Percentiles rank a stretch among this genome's conserved stretches.
These are phyloP conservation scores for Pistacia integerrima DNA, from an alignment of 345 rosid genomes.

Conservation along the genomic window DNA sequence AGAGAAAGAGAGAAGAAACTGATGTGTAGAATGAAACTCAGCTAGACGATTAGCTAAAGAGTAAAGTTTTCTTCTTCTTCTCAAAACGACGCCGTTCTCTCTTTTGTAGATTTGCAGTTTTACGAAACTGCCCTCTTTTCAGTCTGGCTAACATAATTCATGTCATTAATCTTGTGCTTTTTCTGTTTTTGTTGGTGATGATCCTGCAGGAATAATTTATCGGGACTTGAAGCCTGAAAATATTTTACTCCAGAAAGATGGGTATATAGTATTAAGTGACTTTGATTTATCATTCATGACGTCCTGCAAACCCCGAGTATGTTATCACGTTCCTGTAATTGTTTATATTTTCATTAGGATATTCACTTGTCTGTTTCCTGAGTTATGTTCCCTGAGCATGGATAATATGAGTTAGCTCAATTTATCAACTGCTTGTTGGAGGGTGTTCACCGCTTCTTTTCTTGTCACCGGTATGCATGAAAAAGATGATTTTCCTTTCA, in stretches of 20 bases:
- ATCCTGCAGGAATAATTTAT: conserved; percentile 69
- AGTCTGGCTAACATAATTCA: no score
- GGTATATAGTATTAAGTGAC: conserved; percentile 82
- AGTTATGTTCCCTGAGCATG: background rate
- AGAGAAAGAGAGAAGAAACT: no score
- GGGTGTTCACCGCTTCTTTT: background rate
- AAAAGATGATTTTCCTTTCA: background rate
- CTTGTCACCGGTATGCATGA: background rate
- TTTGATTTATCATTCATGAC: conserved; percentile 91
- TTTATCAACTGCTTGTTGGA: background rate
- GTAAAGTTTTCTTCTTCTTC: no score
- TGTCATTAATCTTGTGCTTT: background rate
- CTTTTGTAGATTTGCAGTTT: no score
- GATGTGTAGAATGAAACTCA: no score
- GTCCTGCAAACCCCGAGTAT: conserved; percentile 73
- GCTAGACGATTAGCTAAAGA: no score
- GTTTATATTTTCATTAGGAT: background rate
- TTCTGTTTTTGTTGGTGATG: background rate
- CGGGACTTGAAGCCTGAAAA: conserved; percentile 98
- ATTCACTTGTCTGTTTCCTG: background rate
- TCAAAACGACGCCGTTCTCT: no score
- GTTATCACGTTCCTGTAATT: conserved; percentile 14
- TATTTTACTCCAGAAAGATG: conserved; percentile 80
- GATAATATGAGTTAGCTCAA: background rate
- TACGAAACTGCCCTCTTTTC: no score